Conservation (phyloP, 148 eudicot species). For the Silene conica region DNA sequence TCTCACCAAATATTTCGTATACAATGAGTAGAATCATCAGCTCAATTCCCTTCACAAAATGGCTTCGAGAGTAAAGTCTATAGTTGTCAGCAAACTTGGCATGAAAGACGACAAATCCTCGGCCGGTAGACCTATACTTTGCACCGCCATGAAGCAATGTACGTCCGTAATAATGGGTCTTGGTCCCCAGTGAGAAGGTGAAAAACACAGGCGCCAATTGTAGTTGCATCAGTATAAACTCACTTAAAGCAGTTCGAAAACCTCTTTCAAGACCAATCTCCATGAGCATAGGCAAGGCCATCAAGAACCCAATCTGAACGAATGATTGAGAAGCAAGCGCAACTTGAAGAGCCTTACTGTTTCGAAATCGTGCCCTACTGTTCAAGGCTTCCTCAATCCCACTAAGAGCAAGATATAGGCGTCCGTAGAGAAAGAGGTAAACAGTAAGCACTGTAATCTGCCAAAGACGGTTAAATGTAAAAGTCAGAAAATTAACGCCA, state of each 20-base stretch:
- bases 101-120: constrained; percentile 97
- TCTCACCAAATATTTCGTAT: constrained; percentile 75
- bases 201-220: constrained; percentile 94
- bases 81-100: constrained; percentile 99
- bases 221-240: constrained; percentile 81
- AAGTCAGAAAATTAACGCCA: background rate
- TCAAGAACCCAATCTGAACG: constrained; percentile 91
- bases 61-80: constrained; percentile 95
- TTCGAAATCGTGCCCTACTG: constrained; percentile 42
- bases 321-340: constrained; percentile 98
- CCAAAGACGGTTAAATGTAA: constrained; percentile 8
- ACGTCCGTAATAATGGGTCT: constrained; percentile 93
- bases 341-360: constrained; percentile 74
- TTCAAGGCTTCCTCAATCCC: constrained; percentile 83
- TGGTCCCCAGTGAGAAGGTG: constrained; percentile 95
- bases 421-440: constrained; percentile 88
- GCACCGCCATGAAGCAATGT: constrained; percentile 98
- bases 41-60: constrained; percentile 96
- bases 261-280: constrained; percentile 93
- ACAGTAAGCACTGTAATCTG: constrained; percentile 98
- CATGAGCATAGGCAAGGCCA: constrained; percentile 99
- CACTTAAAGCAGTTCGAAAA: constrained; percentile 85
- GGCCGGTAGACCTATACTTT: constrained; percentile 89
- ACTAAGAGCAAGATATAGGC: constrained; percentile 91
- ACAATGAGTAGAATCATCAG: constrained; percentile 85